These are phyloP conservation scores for Trichoderma asperelloides DNA, from an alignment of 495 filamentous ascomycete genomes.

Conservation along the genomic window DNA sequence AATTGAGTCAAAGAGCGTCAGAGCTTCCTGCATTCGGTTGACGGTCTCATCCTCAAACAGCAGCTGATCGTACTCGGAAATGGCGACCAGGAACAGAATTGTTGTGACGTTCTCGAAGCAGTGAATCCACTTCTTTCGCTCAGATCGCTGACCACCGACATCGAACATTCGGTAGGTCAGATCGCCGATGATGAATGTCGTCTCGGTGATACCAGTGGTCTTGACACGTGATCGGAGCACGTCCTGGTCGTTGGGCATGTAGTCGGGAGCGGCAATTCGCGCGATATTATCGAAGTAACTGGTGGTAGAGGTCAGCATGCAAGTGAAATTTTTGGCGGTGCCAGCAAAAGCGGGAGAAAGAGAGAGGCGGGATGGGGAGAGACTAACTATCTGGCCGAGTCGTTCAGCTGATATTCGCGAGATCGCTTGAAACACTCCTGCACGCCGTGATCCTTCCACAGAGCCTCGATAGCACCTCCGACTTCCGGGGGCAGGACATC, in stretches of 20 bases:
- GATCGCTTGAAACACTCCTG: slow-evolving; percentile 93
- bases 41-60: slow-evolving; percentile 90
- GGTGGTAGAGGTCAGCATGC: slow-evolving; percentile 24
- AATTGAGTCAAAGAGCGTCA: slow-evolving; percentile 97
- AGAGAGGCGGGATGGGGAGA: neutral
- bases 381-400: slow-evolving; percentile 94
- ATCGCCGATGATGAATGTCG: slow-evolving; percentile 95
- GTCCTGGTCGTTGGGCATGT: slow-evolving; percentile 95
- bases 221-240: slow-evolving; percentile 96
- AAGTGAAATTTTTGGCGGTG: neutral
- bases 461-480: slow-evolving; percentile 79
- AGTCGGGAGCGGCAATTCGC: slow-evolving; percentile 84
- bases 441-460: slow-evolving; percentile 93
- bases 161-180: slow-evolving; percentile 99
- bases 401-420: slow-evolving; percentile 94
- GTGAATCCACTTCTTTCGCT: slow-evolving; percentile 99
- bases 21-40: slow-evolving; percentile 99
- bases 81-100: slow-evolving; percentile 96
- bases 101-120: slow-evolving; percentile 99
- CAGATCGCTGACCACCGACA: slow-evolving; percentile 95
- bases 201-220: slow-evolving; percentile 99
- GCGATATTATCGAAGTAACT: slow-evolving; percentile 97
- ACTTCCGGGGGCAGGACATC: slow-evolving; percentile 92
- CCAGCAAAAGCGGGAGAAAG: neutral
- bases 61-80: slow-evolving; percentile 97